Base-by-base conservation (phyloP, 2,329 filamentous ascomycete genomes). In the Gaeumannomyces sp. region DNA sequence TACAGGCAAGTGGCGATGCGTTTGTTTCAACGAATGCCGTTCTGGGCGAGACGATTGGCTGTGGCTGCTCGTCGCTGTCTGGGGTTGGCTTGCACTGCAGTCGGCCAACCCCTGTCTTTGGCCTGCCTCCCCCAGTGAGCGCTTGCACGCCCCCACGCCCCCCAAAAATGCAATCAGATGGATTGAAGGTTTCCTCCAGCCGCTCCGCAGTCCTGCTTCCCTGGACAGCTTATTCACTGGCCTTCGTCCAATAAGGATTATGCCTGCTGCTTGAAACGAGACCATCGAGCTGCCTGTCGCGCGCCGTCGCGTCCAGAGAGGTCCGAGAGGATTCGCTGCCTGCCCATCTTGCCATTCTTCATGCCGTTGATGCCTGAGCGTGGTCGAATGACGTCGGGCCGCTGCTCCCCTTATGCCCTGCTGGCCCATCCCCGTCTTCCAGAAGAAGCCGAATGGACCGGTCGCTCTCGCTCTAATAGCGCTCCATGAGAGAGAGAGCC, bases 1-100 rank as follows among this genome's bases (percentile, higher is more conserved):
- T n/a, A 25, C 45, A 25, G 45, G 16, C 13, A 53, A 25, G 45
- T 53, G 45, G 45, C 45, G 45, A 53, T 53, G 45, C 45, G 45
- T 53, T 53, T 53, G 45, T 53, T 62, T 62, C n/a, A 6, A 19
- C n/a, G 28, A 5, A n/a, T 50, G 60, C 38, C 27, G 38, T 38
- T 53, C 60, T 50, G 38, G 27, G 25, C 38, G 3, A 10, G 16
- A 22, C 50, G 60, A 50, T 62, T 62, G 33, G 60, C 60, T 53
- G 60, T 28, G 60, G 50, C 19, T 25, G 19, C 22, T 25, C 45
- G 45, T 50, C 5, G 45, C 22, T 53, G 45, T n/a, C 45, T 53
- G 38, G 33, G 38, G 38, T 45, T 45, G 38, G 38, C 38, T 7
- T 11, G 45, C 7, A n/a, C 45, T 19, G 45, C 45, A 53, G 45